These are phyloP conservation scores for Pythium plurisporium DNA, from an alignment of 352 stramenopile genomes.

Conservation along the genomic window DNA sequence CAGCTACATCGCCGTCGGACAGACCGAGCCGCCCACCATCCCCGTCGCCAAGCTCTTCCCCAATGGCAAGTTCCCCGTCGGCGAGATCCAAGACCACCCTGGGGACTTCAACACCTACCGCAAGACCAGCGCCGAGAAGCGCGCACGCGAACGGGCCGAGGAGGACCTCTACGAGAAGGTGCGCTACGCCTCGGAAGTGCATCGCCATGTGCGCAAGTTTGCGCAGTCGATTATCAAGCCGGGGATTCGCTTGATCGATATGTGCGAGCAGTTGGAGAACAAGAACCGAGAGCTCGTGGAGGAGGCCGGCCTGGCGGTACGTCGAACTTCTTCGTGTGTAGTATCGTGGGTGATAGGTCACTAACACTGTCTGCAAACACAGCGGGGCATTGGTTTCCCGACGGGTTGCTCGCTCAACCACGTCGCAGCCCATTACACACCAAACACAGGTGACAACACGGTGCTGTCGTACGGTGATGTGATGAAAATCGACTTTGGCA, in stretches of 20 bases:
- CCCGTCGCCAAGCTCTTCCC: slow-evolving; percentile 75
- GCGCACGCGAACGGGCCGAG: slow-evolving; percentile 76
- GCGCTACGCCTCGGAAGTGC: slow-evolving; percentile 93
- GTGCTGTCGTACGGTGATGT: slow-evolving; percentile 91
- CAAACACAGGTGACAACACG: slow-evolving; percentile 92
- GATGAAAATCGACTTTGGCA: slow-evolving; percentile 97
- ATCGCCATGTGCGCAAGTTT: slow-evolving; percentile 90
- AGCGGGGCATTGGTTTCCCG: slow-evolving; percentile 92
- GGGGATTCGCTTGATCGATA: slow-evolving; percentile 94
- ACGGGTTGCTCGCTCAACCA: slow-evolving; percentile 94
- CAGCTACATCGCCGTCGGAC: slow-evolving; percentile 91
- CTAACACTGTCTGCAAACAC: too few relatives aligned
- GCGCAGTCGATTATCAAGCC: slow-evolving; percentile 96
- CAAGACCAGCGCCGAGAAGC: slow-evolving; percentile 78
- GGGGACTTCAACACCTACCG: slow-evolving; percentile 89
- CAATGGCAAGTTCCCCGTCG: slow-evolving; percentile 77
- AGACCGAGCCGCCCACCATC: slow-evolving; percentile 96
- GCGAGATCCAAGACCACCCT: slow-evolving; percentile 92
- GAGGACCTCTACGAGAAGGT: slow-evolving; percentile 65
- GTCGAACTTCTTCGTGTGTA: too few relatives aligned
- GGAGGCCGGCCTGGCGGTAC: slow-evolving; percentile 86
- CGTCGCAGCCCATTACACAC: slow-evolving; percentile 95
- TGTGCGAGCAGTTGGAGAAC: slow-evolving; percentile 95
- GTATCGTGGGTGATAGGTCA: too few relatives aligned
- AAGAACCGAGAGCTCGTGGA: slow-evolving; percentile 94